Evolutionary conservation across 768 basidiomycete genomes (phyloP).

Genomic region (Hortiboletus campestris): DNA sequence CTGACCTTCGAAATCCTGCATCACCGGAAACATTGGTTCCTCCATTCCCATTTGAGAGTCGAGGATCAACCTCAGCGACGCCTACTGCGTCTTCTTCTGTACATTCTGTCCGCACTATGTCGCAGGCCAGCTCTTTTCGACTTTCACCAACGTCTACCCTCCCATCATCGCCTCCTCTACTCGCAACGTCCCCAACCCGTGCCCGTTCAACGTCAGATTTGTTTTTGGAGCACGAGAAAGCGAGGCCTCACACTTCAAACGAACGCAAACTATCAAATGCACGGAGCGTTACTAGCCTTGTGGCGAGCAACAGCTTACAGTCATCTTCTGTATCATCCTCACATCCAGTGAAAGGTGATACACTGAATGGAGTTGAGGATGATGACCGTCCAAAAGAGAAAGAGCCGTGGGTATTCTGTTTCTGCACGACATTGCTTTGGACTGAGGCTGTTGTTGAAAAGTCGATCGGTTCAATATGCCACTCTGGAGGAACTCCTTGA

Average conservation of each 20-base stretch:
- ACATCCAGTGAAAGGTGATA: slow-evolving; percentile 13
- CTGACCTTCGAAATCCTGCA: slow-evolving; percentile 65
- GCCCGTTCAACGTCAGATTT: slow-evolving; percentile 57
- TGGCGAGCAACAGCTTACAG: slow-evolving; percentile 19
- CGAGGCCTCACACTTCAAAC: slow-evolving; percentile 24
- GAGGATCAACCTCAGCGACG: slow-evolving; percentile 47
- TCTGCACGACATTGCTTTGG: neutral
- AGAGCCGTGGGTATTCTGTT: slow-evolving; percentile 46
- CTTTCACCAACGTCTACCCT: slow-evolving; percentile 35
- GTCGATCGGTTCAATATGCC: slow-evolving; percentile 66
- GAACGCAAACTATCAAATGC: slow-evolving; percentile 33
- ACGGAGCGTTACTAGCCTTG: slow-evolving; percentile 28
- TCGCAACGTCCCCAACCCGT: slow-evolving; percentile 48
- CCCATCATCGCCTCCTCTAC: slow-evolving; percentile 37
- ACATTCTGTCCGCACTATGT: slow-evolving; percentile 32
- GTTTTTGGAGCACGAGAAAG: slow-evolving; percentile 42
- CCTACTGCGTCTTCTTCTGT: slow-evolving; percentile 48
- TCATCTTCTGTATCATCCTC: slow-evolving; percentile 14
- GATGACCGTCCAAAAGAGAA: slow-evolving; percentile 39
- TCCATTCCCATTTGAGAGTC: slow-evolving; percentile 54
- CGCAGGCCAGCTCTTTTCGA: slow-evolving; percentile 29
- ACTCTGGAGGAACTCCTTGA: slow-evolving; percentile 78
- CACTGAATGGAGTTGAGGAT: slow-evolving; percentile 22
- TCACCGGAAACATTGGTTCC: slow-evolving; percentile 59
- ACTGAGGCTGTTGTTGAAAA: slow-evolving; percentile 23